A percentile compares a stretch with the other conserved stretches of the same genome.
Conservation (phyloP, 495 filamentous ascomycete species). For the Pseudotulostoma volvatum region DNA sequence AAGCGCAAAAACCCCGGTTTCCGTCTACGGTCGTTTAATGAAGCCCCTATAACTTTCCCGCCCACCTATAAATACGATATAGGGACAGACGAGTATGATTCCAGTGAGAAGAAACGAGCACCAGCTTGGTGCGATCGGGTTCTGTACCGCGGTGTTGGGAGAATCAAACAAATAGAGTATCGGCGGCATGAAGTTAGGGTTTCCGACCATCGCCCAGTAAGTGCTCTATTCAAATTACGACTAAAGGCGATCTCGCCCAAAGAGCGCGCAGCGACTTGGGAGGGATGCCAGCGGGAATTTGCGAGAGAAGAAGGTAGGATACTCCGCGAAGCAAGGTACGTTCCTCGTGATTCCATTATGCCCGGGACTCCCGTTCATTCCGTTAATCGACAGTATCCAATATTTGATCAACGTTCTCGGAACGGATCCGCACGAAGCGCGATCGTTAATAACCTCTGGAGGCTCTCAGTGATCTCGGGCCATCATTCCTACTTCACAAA, state of each 20-base stretch:
- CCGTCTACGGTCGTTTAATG: slow-evolving; percentile 68
- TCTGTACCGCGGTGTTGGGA: slow-evolving; percentile 66
- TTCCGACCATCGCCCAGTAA: slow-evolving; percentile 88
- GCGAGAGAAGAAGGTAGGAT: slow-evolving; percentile 47
- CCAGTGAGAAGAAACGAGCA: slow-evolving; percentile 84
- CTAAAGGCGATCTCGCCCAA: slow-evolving; percentile 62
- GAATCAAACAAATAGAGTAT: slow-evolving; percentile 78
- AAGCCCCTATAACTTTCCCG: slow-evolving; percentile 73
- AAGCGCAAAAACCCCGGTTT: slow-evolving; percentile 77
- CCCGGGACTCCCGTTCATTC: too few species aligned
- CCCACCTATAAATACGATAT: slow-evolving; percentile 99
- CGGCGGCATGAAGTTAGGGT: slow-evolving; percentile 73
- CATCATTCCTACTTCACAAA: neutral
- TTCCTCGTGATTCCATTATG: too few species aligned
- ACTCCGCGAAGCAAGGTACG: slow-evolving; percentile 46
- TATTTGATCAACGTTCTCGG: slow-evolving; percentile 38
- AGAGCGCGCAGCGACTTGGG: slow-evolving; percentile 48
- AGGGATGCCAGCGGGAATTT: slow-evolving; percentile 53
- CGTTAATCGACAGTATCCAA: slow-evolving; percentile 23
- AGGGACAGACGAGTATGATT: slow-evolving; percentile 83
- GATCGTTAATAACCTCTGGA: slow-evolving; percentile 5
- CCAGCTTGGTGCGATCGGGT: slow-evolving; percentile 96
- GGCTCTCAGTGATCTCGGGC: neutral
- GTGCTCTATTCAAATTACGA: slow-evolving; percentile 59
- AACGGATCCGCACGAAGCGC: slow-evolving; percentile 30